Evolutionary conservation across 805 yeast genomes (phyloP), one percentile per base, ranked within the genome.

Genomic region (Lipomyces spencermartinsiae): DNA sequence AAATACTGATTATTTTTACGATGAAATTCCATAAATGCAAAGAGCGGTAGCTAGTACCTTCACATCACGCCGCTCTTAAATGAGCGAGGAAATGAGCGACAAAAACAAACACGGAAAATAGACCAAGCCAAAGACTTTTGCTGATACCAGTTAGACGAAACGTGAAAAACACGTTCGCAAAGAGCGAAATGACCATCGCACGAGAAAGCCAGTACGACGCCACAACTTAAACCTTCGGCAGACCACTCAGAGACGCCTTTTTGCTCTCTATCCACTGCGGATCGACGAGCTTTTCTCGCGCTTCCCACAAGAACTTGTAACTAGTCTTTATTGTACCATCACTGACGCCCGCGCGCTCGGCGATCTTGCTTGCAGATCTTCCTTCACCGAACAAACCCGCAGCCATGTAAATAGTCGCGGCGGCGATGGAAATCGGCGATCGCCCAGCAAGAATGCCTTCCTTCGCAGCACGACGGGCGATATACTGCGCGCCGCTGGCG

Each of bases 251-350:
- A 62, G 84, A 83, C 22, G 88, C 86, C 76, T 84, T 87, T 5
- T 92, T 92, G 22, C 84, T 80, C 67, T 85, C 87, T 55, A 88
- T 77, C 97, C 96, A 90, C 65, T 81, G 80, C 29, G 89, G 91
- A 74, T 91, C 94, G 22, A 92, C 84, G 60, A 93, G 83, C 73
- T 84, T 83, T 39, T 86, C 87, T 74, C 85, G 86, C 69, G 90
- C 91, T 69, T 91, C 93, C 76, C 86, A 89, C 79, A 95, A 82
- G 55, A 89, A 88, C 78, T 91, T 91, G 77, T 92, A 95, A 55
- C 95, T 89, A 0, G 97, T 91, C 78, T 94, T 92, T 74, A 94
- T 93, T 0, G 98, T 94, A 73, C 98, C 98, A 77, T 94, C 98
- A 75, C 97, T 91, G 19, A 95, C 98, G 73, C 97, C 98, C 16